Base-by-base conservation (phyloP, 2,329 filamentous ascomycete genomes). In the Fusarium torulosum region DNA sequence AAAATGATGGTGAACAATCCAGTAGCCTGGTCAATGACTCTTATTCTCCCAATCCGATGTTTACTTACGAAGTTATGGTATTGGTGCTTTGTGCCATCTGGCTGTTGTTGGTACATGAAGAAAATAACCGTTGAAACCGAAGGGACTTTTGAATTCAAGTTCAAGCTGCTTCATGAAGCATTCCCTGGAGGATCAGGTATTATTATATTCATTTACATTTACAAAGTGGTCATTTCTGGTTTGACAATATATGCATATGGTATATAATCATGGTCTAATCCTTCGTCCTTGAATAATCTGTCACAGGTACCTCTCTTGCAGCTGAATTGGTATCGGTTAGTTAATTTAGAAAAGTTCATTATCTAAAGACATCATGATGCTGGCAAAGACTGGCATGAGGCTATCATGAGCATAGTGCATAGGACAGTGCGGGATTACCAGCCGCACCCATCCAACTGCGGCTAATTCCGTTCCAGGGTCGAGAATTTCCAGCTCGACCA, bases 401-500 rank as follows among this genome's bases (percentile, higher is more conserved):
- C 43, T 42, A 67, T 69, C 66, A 64, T 51, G 42, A 47, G 33
- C 17, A 74, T 67, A 72, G 69, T 74, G 57, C 40, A 4, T 2
- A 1, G 1, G 3, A 52, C 61, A 59, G 61, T 64, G 61, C 17
- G 3, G 17, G 2, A 0, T 3, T 1, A 1, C 0, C 43, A 47
- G 11, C 49, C 62, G 44, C 62, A 69, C 66, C 9, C n/a, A 6
- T 14, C 38, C 53, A 40, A 47, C 47, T 21, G 43, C 63, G 69
- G 69, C 59, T 68, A 67, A 50, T 68, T 57, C 69, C 67, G 67
- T 65, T 53, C 31, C 57, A 60, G 57, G 54, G 31, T 63, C 42
- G 69, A 75, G 72, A 75, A 75, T 75, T 75, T 75, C 72, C 63
- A 72, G 43, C 62, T 57, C 40, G 43, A 65, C 35, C 57, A 51